These are phyloP conservation scores for Trametes pubescens DNA, from an alignment of 1,284 basidiomycete species.

Conservation along the genomic window DNA sequence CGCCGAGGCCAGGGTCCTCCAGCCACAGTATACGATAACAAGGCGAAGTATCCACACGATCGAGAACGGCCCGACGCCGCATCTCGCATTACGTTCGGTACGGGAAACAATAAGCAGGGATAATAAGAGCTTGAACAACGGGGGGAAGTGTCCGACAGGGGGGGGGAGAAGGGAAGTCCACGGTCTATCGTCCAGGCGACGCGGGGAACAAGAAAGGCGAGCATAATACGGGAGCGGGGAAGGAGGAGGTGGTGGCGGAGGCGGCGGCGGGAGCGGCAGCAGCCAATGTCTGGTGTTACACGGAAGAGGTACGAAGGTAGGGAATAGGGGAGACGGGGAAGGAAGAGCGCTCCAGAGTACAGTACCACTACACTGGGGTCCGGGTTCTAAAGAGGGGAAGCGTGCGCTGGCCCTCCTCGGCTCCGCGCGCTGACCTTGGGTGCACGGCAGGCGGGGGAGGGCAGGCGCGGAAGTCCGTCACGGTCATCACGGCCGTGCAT, in stretches of 20 bases:
- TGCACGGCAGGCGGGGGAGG: neutral
- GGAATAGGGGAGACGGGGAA: neutral
- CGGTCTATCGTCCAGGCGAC: slow-evolving; percentile 9
- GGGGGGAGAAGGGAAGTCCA: neutral
- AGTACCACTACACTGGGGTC: neutral
- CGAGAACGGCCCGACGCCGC: neutral
- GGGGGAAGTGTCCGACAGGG: neutral
- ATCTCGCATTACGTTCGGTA: slow-evolving; percentile 1
- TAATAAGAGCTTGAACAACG: neutral
- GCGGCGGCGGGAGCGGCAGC: neutral
- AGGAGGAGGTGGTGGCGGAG: neutral
- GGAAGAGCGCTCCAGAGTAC: neutral
- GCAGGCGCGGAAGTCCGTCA: neutral
- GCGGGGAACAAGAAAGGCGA: neutral
- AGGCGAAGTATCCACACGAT: slow-evolving; percentile 4
- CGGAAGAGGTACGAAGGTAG: too few species aligned
- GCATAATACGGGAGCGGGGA: neutral
- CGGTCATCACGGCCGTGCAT: neutral
- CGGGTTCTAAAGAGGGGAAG: neutral
- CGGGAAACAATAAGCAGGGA: neutral
- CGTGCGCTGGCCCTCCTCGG: neutral
- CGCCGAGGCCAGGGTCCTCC: neutral
- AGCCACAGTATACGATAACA: neutral
- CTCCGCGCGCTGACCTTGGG: neutral
- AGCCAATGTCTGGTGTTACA: neutral